phyloP scores from a whole-genome alignment of 2,329 filamentous ascomycete genomes.

The Hypoxylon sp. region DNA sequence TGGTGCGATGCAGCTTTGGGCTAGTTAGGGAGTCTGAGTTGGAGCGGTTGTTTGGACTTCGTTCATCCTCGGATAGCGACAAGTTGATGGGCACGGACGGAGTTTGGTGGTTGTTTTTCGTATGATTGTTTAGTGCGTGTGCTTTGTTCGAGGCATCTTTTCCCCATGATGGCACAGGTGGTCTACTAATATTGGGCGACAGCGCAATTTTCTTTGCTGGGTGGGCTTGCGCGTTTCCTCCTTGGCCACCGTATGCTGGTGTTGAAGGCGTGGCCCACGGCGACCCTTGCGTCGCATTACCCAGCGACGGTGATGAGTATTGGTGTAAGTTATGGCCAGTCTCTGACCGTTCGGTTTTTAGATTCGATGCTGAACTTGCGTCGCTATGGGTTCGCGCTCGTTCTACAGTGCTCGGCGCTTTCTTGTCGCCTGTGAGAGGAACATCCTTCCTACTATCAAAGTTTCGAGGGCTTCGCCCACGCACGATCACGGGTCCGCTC shows the following conservation, averaged over 20 bases:
- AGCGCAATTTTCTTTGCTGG: constrained; percentile 62
- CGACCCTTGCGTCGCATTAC: constrained; percentile 21
- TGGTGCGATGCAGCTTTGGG: constrained; percentile 50
- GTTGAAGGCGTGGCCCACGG: constrained; percentile 54
- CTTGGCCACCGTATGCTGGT: constrained; percentile 42
- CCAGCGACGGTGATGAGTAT: constrained; percentile 41
- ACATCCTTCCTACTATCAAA: constrained; percentile 83
- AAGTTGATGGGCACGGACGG: constrained; percentile 56
- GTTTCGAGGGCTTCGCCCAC: constrained; percentile 90
- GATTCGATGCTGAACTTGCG: constrained; percentile 41
- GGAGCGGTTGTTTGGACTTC: constrained; percentile 61
- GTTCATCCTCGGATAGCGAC: constrained; percentile 68
- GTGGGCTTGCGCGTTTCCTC: constrained; percentile 49
- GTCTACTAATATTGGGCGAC: constrained; percentile 60
- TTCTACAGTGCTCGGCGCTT: constrained; percentile 57
- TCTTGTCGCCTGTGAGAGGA: constrained; percentile 57
- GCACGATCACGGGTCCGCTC: constrained; percentile 93
- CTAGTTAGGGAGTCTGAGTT: constrained; percentile 59
- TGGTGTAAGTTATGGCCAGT: constrained; percentile 40
- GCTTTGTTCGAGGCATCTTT: constrained; percentile 43
- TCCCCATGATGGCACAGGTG: constrained; percentile 62
- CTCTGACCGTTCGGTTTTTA: constrained; percentile 47
- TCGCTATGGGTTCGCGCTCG: constrained; percentile 53
- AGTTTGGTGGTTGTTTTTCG: constrained; percentile 38
- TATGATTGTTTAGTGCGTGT: constrained; percentile 34